A percentile compares a stretch with the other conserved stretches of the same genome.
phyloP scores from a whole-genome alignment of 2,329 filamentous ascomycete species.

The Fusarium pseudograminearum region DNA sequence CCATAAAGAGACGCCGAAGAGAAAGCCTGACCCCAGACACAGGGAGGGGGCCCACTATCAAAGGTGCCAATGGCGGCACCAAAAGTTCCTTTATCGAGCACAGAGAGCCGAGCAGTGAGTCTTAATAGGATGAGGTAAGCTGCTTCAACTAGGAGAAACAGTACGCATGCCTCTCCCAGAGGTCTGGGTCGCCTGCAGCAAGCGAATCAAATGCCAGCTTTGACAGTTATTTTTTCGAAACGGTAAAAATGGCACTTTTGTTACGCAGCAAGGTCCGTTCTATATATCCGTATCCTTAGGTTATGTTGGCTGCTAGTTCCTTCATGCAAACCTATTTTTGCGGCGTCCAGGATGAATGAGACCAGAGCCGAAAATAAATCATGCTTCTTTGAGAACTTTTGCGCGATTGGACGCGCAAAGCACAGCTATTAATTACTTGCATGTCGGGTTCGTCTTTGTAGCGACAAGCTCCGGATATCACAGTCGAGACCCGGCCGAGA shows the following conservation, averaged over 20 bases:
- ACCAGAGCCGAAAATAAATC: background rate
- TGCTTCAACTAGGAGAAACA: background rate
- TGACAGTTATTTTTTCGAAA: constrained; percentile 7
- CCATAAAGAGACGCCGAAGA: constrained; percentile 26
- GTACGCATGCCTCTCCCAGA: constrained; percentile 30
- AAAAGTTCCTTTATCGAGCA: constrained; percentile 46
- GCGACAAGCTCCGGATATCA: constrained; percentile 25
- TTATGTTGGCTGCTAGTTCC: constrained; percentile 10
- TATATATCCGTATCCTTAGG: background rate
- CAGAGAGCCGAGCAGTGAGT: background rate
- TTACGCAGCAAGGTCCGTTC: constrained; percentile 17
- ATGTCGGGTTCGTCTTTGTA: constrained; percentile 9
- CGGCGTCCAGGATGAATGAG: constrained; percentile 30
- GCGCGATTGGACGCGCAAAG: constrained; percentile 6
- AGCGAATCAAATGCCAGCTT: constrained; percentile 25
- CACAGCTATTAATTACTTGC: constrained; percentile 14
- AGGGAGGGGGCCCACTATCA: constrained; percentile 42
- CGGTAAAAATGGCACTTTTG: constrained; percentile 28
- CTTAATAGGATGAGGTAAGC: constrained; percentile 27
- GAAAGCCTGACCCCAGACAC: constrained; percentile 30
- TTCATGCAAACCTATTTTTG: background rate
- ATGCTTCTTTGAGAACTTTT: constrained; percentile 22
- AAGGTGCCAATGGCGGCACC: constrained; percentile 47
- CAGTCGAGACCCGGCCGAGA: constrained; percentile 41
- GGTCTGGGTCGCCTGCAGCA: constrained; percentile 28